A percentile compares a stretch with the other conserved stretches of the same genome.
Conservation (phyloP, 345 rosid species). For the Salix exigua region DNA sequence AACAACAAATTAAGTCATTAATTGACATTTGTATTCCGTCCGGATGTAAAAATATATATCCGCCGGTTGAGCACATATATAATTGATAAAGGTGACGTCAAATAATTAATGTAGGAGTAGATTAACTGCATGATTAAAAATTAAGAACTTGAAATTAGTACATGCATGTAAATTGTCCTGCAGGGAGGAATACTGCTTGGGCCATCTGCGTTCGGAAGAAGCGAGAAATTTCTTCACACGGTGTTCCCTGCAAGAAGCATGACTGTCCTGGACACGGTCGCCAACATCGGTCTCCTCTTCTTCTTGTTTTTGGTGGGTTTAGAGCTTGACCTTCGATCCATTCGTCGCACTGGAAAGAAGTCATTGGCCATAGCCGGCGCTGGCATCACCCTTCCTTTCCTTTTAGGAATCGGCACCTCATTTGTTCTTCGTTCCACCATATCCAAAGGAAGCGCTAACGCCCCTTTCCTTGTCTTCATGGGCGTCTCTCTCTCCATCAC, state of each 20-base stretch:
- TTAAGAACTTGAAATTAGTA: too few species aligned
- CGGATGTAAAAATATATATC: too few species aligned
- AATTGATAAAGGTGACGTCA: too few species aligned
- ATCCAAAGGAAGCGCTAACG: constrained; percentile 39
- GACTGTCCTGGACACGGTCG: constrained; percentile 73
- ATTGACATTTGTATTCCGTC: too few species aligned
- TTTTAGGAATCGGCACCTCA: constrained; percentile 63
- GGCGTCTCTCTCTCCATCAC: constrained; percentile 50
- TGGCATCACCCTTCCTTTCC: constrained; percentile 64
- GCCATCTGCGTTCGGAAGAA: constrained; percentile 76
- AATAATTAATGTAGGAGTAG: too few species aligned
- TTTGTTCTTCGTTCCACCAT: constrained; percentile 52
- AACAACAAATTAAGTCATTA: too few species aligned
- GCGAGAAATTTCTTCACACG: constrained; percentile 38
- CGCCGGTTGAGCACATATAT: too few species aligned
- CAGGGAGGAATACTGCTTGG: constrained; percentile 87
- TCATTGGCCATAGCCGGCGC: constrained; percentile 56
- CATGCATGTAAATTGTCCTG: not conserved
- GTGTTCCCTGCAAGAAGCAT: constrained; percentile 52
- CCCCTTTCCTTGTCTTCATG: constrained; percentile 52
- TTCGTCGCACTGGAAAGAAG: constrained; percentile 59
- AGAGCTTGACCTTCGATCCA: constrained; percentile 59
- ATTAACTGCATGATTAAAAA: too few species aligned
- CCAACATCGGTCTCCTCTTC: constrained; percentile 71
- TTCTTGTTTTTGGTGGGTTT: constrained; percentile 80